phyloP scores from a whole-genome alignment of 2,329 filamentous ascomycete genomes.

The Beauveria varroae region DNA sequence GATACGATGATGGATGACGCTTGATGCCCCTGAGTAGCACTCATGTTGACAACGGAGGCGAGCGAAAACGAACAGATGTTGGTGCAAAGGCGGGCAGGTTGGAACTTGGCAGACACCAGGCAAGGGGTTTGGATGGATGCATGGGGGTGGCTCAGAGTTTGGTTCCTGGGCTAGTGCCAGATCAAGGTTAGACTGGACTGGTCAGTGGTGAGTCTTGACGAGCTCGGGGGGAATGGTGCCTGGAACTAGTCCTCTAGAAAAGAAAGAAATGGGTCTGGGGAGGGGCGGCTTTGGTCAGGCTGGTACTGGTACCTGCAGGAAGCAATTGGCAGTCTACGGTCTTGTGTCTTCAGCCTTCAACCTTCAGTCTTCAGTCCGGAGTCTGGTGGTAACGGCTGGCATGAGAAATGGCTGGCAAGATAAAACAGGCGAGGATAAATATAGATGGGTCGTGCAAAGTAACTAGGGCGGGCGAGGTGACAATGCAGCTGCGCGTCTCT shows the following conservation, averaged over 20 bases:
- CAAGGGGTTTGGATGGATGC: background rate
- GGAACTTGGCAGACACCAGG: background rate
- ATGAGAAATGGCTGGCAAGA: background rate
- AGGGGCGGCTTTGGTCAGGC: background rate
- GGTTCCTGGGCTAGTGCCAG: constrained; percentile 9
- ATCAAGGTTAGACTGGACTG: background rate
- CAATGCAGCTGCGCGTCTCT: background rate
- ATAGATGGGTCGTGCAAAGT: background rate
- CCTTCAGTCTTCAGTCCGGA: no score
- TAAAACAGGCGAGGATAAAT: constrained; percentile 7
- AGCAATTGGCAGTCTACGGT: background rate
- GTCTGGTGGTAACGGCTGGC: background rate
- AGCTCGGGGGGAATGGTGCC: constrained; percentile 7
- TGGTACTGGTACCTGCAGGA: background rate
- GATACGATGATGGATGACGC: no score
- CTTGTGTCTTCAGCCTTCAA: background rate
- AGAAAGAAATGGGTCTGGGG: background rate
- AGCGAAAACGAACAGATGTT: background rate
- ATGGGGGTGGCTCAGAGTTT: background rate
- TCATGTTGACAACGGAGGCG: background rate
- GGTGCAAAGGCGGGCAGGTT: background rate
- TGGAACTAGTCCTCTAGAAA: constrained; percentile 1
- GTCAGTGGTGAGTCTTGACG: background rate
- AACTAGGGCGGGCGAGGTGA: background rate
- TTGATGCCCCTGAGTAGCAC: background rate